Percentiles rank a stretch among this genome's conserved stretches.
These are phyloP conservation scores for Colletotrichum gloeosporioides DNA, from an alignment of 2,329 filamentous ascomycete species.

Conservation along the genomic window DNA sequence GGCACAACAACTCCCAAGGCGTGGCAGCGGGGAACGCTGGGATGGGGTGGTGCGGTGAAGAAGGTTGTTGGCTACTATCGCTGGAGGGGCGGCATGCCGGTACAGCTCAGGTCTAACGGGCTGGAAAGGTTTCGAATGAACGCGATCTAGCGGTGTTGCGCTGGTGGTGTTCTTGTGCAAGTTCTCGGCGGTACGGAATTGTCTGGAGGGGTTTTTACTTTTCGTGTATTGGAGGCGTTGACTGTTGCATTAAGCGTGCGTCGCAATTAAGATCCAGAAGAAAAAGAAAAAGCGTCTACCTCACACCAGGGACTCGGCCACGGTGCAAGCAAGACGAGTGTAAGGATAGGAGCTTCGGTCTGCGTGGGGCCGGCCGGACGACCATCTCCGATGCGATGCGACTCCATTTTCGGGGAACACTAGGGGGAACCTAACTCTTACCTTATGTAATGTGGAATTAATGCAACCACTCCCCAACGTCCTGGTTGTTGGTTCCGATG, in stretches of 20 bases:
- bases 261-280: background rate
- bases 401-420: background rate
- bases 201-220: background rate
- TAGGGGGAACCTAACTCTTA: background rate
- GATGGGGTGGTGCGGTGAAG: constrained; percentile 52
- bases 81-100: constrained; percentile 14
- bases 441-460: background rate
- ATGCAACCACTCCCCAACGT: background rate
- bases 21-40: constrained; percentile 49
- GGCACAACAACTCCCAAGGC: constrained; percentile 32
- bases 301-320: background rate
- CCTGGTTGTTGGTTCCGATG: background rate
- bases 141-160: background rate
- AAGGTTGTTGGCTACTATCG: constrained; percentile 42
- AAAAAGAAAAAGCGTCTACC: background rate
- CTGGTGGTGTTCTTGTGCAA: background rate
- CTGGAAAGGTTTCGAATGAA: constrained; percentile 16
- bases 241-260: background rate
- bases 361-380: background rate
- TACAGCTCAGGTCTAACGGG: constrained; percentile 11
- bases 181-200: background rate
- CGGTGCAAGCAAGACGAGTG: background rate
- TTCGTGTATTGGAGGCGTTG: background rate
- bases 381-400: background rate
- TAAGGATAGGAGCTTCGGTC: background rate